phyloP scores from a whole-genome alignment of 2,329 filamentous ascomycete species.

The Fusarium odoratissimum region DNA sequence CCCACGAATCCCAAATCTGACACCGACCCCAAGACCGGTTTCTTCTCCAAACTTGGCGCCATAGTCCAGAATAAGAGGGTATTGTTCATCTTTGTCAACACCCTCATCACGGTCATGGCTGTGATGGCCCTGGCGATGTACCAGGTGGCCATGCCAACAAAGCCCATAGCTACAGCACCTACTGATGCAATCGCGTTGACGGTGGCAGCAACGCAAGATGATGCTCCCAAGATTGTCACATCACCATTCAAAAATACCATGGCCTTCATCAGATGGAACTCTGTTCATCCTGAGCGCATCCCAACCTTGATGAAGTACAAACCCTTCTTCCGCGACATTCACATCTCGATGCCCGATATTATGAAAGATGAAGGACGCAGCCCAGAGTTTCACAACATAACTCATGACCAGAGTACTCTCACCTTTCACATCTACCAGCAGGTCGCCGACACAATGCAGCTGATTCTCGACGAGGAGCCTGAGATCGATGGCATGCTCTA shows the following conservation, averaged over 20 bases:
- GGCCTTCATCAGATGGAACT: conserved; percentile 4
- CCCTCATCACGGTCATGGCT: neutral
- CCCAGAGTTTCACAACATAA: neutral
- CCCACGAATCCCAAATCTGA: neutral
- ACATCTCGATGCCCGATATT: neutral
- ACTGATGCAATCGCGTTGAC: too few species aligned
- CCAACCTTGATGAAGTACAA: neutral
- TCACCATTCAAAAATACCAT: neutral
- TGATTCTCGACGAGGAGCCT: neutral
- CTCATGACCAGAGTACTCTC: neutral
- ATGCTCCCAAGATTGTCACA: neutral
- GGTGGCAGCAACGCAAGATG: neutral
- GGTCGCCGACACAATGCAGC: neutral
- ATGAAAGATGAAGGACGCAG: neutral
- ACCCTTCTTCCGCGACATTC: neutral
- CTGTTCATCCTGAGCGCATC: neutral
- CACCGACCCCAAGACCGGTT: neutral
- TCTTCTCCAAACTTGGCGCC: neutral
- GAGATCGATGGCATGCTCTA: neutral
- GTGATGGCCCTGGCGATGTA: neutral
- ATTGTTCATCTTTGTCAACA: neutral
- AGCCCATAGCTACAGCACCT: too few species aligned
- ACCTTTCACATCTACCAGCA: neutral
- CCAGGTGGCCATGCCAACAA: neutral
- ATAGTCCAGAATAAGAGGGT: neutral